Evolutionary conservation across 148 eudicot species (phyloP), one percentile per base, ranked within the genome.

Genomic region (Heliosperma pusillum): DNA sequence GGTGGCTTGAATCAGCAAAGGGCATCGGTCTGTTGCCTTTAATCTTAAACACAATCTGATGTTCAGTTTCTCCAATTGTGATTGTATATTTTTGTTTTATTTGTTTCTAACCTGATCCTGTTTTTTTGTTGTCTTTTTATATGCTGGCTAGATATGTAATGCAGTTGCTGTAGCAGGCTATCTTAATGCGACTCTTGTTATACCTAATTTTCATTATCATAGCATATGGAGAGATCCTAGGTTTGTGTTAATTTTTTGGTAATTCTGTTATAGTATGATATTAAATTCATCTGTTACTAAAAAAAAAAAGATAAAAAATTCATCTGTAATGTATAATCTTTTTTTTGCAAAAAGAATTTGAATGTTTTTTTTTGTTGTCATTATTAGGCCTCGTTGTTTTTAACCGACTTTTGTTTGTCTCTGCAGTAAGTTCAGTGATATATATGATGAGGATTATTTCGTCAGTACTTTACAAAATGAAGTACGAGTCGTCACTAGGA

Each of bases 141-240:
- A 50, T 61, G 64, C 45, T 79, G 78, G 77, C 74, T 79, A 95
- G 99, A 91, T 95, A 79, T 95, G 99, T 84, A 95, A 95, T 81
- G 99, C 99, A 58, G 99, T 92, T 78, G 97, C 99, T 83, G 99
- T 95, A 82, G 99, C 99, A 11, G 99, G 94, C 80, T 92, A 92
- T 91, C 99, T 95, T 69, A 95, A 95, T 85, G 99, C 99, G 61
- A 95, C 99, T 63, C 97, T 95, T 62, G 86, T 95, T 24, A 89
- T 95, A 66, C 99, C 99, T 45, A 86, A 92, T 85, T 92, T 95
- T 80, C 99, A 90, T 83, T 92, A 74, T 77, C 99, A 95, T 82
- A 95, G 99, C 93, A 95, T 95, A 69, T 95, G 99, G 99, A 90
- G 90, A 82, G 99, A 95, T 83, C 97, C 97, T 64, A 95, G 99